Conservation (phyloP, 2,329 filamentous ascomycete species). For the Arachnopeziza araneosa region DNA sequence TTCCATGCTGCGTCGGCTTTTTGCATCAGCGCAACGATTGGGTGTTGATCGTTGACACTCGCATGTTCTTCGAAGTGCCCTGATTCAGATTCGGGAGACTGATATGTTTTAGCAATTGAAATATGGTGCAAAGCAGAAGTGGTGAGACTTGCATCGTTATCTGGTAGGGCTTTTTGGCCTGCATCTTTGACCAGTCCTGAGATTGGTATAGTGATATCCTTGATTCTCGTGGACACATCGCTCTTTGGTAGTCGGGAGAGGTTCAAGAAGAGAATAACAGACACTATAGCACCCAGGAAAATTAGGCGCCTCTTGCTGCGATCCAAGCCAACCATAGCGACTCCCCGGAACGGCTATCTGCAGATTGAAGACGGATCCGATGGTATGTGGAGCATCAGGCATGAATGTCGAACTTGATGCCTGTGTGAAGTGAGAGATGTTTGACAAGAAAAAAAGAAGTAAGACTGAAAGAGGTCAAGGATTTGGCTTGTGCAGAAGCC, state of each 20-base stretch:
- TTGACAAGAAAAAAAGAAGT: neutral
- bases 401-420: neutral
- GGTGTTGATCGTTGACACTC: constrained; percentile 26
- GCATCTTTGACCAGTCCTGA: constrained; percentile 13
- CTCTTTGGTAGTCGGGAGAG: constrained; percentile 21
- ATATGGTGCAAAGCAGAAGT: neutral
- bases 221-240: constrained; percentile 23
- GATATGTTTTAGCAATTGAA: constrained; percentile 1
- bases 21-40: constrained; percentile 29
- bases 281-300: constrained; percentile 16
- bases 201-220: constrained; percentile 21
- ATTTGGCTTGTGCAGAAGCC: neutral
- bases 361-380: neutral
- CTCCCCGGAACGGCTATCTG: neutral
- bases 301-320: constrained; percentile 21
- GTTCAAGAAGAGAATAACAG: constrained; percentile 25
- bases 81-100: constrained; percentile 23
- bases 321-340: constrained; percentile 20
- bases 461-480: neutral
- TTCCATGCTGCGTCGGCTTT: constrained; percentile 28
- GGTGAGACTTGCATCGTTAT: constrained; percentile 17
- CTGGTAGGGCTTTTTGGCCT: constrained; percentile 8
- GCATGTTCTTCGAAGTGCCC: constrained; percentile 25
- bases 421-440: neutral
- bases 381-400: neutral